These are phyloP conservation scores for Capsella bursapastoris DNA, from an alignment of 345 rosid species.

Conservation along the genomic window DNA sequence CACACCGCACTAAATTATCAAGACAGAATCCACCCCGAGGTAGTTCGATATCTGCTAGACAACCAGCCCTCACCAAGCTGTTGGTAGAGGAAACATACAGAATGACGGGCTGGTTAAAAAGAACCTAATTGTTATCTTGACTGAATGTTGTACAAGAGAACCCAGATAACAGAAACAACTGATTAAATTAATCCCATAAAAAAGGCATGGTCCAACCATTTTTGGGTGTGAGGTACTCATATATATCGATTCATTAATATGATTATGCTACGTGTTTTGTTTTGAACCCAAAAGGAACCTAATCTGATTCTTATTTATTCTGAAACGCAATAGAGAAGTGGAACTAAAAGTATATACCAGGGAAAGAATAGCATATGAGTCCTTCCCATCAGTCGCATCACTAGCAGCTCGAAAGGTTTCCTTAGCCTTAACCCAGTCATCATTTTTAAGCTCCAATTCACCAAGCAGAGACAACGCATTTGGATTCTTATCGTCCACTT, in stretches of 20 bases:
- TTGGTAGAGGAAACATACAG: slow-evolving; percentile 3
- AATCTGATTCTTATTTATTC: background rate
- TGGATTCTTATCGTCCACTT: slow-evolving; percentile 82
- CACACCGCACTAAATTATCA: background rate
- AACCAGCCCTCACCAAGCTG: no score
- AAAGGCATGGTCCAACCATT: background rate
- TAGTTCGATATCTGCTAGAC: background rate
- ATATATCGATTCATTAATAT: background rate
- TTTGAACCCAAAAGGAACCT: slow-evolving; percentile 16
- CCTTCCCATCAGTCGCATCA: slow-evolving; percentile 95
- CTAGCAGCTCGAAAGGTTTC: slow-evolving; percentile 96
- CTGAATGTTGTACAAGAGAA: background rate
- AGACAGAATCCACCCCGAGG: slow-evolving; percentile 16
- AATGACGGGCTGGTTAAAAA: slow-evolving; percentile 5
- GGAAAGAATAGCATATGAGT: slow-evolving; percentile 90
- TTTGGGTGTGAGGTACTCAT: slow-evolving; percentile 11
- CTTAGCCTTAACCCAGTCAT: slow-evolving; percentile 99
- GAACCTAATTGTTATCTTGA: background rate
- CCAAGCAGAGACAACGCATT: slow-evolving; percentile 96
- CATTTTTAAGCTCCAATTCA: slow-evolving; percentile 96
- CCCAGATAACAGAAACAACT: background rate
- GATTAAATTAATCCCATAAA: slow-evolving; percentile 4
- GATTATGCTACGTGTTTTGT: background rate
- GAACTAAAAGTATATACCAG: slow-evolving; percentile 55
- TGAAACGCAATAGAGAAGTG: background rate